Conservation (phyloP, 805 yeast species). For the Suhomyces prunicola region DNA sequence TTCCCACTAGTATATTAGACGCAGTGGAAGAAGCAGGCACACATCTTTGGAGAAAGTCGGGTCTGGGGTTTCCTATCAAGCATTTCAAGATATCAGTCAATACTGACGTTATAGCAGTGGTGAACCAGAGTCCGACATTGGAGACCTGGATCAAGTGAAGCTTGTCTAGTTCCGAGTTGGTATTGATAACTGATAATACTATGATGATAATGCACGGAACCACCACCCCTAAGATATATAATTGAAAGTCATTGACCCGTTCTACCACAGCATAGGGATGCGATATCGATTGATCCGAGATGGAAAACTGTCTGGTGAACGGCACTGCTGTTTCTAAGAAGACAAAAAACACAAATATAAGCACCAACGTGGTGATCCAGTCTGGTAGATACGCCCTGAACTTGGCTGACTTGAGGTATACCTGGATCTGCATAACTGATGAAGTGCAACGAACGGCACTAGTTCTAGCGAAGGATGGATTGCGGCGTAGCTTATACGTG, state of each 20-base stretch:
- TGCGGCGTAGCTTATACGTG: neutral
- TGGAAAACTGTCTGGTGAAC: conserved; percentile 33
- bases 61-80: conserved; percentile 42
- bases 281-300: conserved; percentile 29
- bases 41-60: conserved; percentile 43
- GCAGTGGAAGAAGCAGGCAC: conserved; percentile 24
- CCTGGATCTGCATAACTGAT: neutral
- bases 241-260: conserved; percentile 30
- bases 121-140: conserved; percentile 27
- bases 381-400: conserved; percentile 25
- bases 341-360: conserved; percentile 25
- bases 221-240: conserved; percentile 26
- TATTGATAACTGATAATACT: conserved; percentile 9
- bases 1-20: conserved; percentile 14
- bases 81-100: conserved; percentile 37
- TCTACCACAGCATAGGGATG: conserved; percentile 35
- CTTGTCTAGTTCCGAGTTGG: conserved; percentile 10
- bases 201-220: conserved; percentile 24
- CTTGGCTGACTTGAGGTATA: conserved; percentile 12
- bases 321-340: conserved; percentile 34
- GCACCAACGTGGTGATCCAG: conserved; percentile 25
- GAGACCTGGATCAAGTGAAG: conserved; percentile 29
- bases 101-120: conserved; percentile 27
- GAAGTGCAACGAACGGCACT: neutral
- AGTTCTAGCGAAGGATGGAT: neutral